Evolutionary conservation across 2,329 filamentous ascomycete species (phyloP).

Genomic region (Colletotrichum musicola): DNA sequence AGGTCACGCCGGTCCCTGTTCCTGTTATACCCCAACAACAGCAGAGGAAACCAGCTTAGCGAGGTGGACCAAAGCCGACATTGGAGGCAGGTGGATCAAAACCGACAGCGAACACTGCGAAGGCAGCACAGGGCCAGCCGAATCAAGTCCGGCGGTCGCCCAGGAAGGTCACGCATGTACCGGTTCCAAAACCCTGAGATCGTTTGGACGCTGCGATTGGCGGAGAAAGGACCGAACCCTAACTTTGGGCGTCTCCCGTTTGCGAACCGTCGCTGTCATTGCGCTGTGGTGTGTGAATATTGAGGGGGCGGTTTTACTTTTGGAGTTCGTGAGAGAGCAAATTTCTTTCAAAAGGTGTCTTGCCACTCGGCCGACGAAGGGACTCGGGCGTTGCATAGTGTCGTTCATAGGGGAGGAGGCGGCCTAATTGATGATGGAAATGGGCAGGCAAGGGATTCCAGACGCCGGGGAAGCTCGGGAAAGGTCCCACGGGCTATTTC

Average conservation of each 20-base stretch:
- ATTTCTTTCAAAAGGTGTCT: conserved; percentile 12
- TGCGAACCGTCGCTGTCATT: not conserved
- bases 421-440: conserved; percentile 25
- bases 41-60: conserved; percentile 40
- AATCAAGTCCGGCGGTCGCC: not conserved
- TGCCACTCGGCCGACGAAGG: not conserved
- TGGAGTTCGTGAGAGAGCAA: conserved; percentile 27
- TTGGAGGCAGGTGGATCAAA: not conserved
- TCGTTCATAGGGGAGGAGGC: not conserved
- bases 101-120: not conserved
- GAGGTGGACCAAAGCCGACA: not conserved
- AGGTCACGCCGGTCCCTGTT: conserved; percentile 59
- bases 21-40: conserved; percentile 57
- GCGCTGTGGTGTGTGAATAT: conserved; percentile 31
- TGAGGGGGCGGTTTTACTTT: conserved; percentile 21
- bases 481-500: not conserved
- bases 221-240: not conserved
- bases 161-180: not conserved
- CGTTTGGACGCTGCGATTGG: not conserved
- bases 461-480: not conserved
- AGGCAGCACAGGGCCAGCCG: not conserved
- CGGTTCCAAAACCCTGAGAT: not conserved
- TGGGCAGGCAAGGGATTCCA: conserved; percentile 17
- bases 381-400: not conserved
- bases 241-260: not conserved